phyloP scores from a whole-genome alignment of 2,329 filamentous ascomycete species.

The Akanthomyces lecanii region DNA sequence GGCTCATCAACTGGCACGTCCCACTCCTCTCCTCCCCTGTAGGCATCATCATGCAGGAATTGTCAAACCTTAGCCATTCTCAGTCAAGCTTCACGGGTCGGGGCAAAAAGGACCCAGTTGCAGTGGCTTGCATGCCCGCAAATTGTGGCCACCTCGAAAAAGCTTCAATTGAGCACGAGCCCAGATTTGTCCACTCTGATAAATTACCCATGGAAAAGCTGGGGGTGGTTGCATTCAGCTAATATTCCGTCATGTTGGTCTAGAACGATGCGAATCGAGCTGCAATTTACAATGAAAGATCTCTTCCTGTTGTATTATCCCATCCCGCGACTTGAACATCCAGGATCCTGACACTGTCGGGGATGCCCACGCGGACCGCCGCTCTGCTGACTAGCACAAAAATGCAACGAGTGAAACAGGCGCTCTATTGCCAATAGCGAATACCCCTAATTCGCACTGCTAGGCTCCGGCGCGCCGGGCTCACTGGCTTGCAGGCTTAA shows the following conservation, averaged over 20 bases:
- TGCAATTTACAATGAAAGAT: background rate
- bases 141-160: background rate
- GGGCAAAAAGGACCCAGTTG: background rate
- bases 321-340: too few relatives aligned
- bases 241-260: background rate
- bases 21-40: background rate
- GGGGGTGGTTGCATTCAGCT: background rate
- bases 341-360: too few relatives aligned
- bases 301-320: too few relatives aligned
- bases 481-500: too few relatives aligned
- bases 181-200: too few relatives aligned
- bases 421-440: too few relatives aligned
- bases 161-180: background rate
- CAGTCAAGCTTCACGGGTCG: slow-evolving; percentile 5
- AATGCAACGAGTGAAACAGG: too few relatives aligned
- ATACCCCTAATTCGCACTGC: too few relatives aligned
- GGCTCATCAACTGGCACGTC: background rate
- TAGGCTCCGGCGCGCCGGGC: too few relatives aligned
- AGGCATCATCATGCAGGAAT: slow-evolving; percentile 10
- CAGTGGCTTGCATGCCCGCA: background rate
- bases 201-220: background rate
- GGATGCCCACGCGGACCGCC: too few relatives aligned
- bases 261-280: background rate
- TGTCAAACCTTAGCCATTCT: slow-evolving; percentile 10
- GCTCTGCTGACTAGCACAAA: too few relatives aligned